These are phyloP conservation scores for Hypoxylon fuscum DNA, from an alignment of 495 filamentous ascomycete species.

Conservation along the genomic window DNA sequence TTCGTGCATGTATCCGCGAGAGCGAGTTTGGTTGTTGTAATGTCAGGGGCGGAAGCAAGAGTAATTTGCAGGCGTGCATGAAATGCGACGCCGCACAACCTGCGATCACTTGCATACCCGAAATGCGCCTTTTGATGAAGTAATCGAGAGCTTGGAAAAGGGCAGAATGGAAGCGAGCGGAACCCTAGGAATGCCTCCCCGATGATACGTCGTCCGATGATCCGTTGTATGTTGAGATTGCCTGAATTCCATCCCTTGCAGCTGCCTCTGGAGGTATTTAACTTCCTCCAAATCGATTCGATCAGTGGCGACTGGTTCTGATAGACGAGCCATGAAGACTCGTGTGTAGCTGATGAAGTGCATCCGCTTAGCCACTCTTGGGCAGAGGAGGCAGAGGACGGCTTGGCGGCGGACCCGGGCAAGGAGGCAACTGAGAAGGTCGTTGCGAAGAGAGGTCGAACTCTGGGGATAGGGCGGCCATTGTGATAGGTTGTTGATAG, in stretches of 20 bases:
- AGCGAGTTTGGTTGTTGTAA: slow-evolving; percentile 14
- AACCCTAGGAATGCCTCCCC: slow-evolving; percentile 29
- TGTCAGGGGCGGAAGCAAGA: slow-evolving; percentile 34
- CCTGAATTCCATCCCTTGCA: slow-evolving; percentile 29
- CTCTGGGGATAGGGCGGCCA: slow-evolving; percentile 61
- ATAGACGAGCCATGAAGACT: slow-evolving; percentile 24
- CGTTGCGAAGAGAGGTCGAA: slow-evolving; percentile 59
- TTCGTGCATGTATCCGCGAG: slow-evolving; percentile 28
- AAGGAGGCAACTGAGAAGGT: slow-evolving; percentile 79
- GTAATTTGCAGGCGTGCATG: slow-evolving; percentile 27
- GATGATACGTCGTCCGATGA: slow-evolving; percentile 26
- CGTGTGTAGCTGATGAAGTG: slow-evolving; percentile 3
- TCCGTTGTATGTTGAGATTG: slow-evolving; percentile 17
- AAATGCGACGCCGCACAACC: slow-evolving; percentile 31
- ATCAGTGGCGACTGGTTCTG: slow-evolving; percentile 17
- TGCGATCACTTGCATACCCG: slow-evolving; percentile 41
- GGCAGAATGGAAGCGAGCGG: slow-evolving; percentile 34
- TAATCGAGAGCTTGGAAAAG: slow-evolving; percentile 36
- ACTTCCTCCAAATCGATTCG: slow-evolving; percentile 17
- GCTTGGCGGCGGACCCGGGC: slow-evolving; percentile 84
- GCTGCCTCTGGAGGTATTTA: slow-evolving; percentile 11
- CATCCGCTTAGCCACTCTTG: slow-evolving; percentile 63
- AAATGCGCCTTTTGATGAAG: slow-evolving; percentile 35
- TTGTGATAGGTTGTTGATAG: slow-evolving; percentile 53
- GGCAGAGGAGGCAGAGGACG: slow-evolving; percentile 84